Percentiles rank a stretch among this genome's conserved stretches.
Evolutionary conservation across 306 rosid genomes (phyloP).

Genomic region (Glycyrrhiza uralensis): DNA sequence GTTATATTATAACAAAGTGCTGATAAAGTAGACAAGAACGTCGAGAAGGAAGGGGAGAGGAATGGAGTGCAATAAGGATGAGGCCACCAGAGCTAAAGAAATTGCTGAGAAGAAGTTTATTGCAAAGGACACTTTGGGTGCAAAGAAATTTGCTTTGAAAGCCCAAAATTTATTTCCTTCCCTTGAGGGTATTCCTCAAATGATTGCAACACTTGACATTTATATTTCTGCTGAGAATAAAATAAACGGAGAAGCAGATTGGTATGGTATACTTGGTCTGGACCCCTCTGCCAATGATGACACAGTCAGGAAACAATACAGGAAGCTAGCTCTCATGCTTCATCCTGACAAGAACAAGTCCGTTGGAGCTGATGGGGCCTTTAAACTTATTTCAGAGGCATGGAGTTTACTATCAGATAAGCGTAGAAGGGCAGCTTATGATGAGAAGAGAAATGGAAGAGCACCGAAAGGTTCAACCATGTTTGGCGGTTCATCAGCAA

Average conservation of each 20-base stretch:
- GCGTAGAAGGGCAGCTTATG: slow-evolving; percentile 51
- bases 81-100: slow-evolving; percentile 82
- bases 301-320: slow-evolving; percentile 62
- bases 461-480: slow-evolving; percentile 40
- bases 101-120: slow-evolving; percentile 77
- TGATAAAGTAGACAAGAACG: slow-evolving; percentile 1
- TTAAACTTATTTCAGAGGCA: slow-evolving; percentile 83
- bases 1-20: not conserved
- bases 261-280: slow-evolving; percentile 87
- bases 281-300: slow-evolving; percentile 69
- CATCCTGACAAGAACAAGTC: slow-evolving; percentile 98
- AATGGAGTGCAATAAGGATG: slow-evolving; percentile 97
- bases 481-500: slow-evolving; percentile 45
- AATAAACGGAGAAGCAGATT: slow-evolving; percentile 73
- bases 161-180: slow-evolving; percentile 76
- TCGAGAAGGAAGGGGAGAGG: slow-evolving; percentile 11
- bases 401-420: slow-evolving; percentile 87
- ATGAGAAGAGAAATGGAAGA: slow-evolving; percentile 54
- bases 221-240: slow-evolving; percentile 65
- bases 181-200: slow-evolving; percentile 76
- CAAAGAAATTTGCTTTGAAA: slow-evolving; percentile 83
- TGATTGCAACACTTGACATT: slow-evolving; percentile 81
- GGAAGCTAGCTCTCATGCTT: slow-evolving; percentile 88
- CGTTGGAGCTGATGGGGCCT: slow-evolving; percentile 84
- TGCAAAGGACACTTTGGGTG: slow-evolving; percentile 61